Evolutionary conservation across 345 rosid genomes (phyloP), one percentile per base, ranked within the genome.

Genomic region (Excoecaria cochinchinensis): DNA sequence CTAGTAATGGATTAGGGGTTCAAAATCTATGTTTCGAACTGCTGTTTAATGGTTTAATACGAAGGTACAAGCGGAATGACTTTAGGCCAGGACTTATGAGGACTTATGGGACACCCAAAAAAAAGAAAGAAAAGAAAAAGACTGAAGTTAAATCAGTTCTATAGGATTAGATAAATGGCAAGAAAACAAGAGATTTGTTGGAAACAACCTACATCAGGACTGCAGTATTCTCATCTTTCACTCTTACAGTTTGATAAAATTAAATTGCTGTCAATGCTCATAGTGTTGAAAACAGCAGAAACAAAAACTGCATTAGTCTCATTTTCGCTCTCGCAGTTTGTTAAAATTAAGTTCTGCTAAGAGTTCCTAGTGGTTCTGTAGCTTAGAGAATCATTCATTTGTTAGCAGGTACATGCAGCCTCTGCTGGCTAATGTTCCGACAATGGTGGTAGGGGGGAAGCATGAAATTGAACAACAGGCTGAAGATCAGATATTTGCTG

Each of bases 381-480:
- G 70, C 78, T 78, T 5, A 67, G 11, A 31, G 31, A 31, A 14
- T 3, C 59, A 55, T 66, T 31, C 16, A 22, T 38, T 39, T 80
- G 56, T 76, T 74, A 40, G 47, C 90, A 95, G 99, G 81, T 93
- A 82, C 76, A 90, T 91, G 98, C 90, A 93, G 85, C 78, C 86
- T 76, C 78, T 93, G 55, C 72, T 90, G 57, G 89, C 97, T 9
- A 87, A 77, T 82, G 89, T 93, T 71, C 98, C 97, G 47, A 71
- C 88, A 11, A 90, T 93, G 96, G 88, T 91, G 79, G 74, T 93
- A 14, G 97, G 87, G 83, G 99, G 99, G 80, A 86, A 93, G 48
- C 99, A 93, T 67, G 99, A 95, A 81, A 81, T 89, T 50, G 98
- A 93, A 81, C 31, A 55, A 39, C 97, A 93, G 81, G 91, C 85